A percentile compares a stretch with the other conserved stretches of the same genome.
phyloP scores from a whole-genome alignment of 306 rosid genomes.

The Gillenia trifoliata region DNA sequence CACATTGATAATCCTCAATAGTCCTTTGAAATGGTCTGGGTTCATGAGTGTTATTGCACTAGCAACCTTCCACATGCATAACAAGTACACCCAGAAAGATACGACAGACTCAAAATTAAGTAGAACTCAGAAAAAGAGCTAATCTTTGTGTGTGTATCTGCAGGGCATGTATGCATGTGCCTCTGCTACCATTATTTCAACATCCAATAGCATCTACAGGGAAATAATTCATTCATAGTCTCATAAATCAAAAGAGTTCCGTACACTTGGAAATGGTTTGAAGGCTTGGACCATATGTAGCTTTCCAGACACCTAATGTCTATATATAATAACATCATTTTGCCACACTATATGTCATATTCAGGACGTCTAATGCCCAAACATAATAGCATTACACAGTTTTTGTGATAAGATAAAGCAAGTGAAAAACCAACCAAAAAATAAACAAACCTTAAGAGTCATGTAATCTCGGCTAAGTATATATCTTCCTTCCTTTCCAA shows the following conservation, averaged over 20 bases:
- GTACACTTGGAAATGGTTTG: not conserved
- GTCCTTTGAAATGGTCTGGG: not conserved
- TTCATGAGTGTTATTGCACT: not conserved
- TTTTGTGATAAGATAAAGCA: not conserved
- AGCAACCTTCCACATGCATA: not conserved
- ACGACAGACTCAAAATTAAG: not conserved
- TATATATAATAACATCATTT: not conserved
- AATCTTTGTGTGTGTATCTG: not conserved
- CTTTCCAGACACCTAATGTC: not conserved
- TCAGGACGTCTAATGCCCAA: not conserved
- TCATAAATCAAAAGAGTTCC: not conserved
- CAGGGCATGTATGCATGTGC: not conserved
- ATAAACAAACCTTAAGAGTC: constrained; percentile 80
- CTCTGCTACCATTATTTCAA: not conserved
- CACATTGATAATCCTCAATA: not conserved
- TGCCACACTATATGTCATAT: not conserved
- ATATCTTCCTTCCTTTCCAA: constrained; percentile 88
- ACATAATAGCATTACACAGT: not conserved
- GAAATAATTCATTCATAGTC: not conserved
- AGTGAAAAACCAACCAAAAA: constrained; percentile 13
- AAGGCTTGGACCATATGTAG: not conserved
- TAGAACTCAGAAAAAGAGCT: too few relatives aligned
- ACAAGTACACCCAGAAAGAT: not conserved
- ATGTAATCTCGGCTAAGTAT: constrained; percentile 98
- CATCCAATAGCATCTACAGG: not conserved